Percentiles rank a stretch among this genome's conserved stretches.
phyloP scores from a whole-genome alignment of 208 protist genomes.

The Crithidia mellificae region DNA sequence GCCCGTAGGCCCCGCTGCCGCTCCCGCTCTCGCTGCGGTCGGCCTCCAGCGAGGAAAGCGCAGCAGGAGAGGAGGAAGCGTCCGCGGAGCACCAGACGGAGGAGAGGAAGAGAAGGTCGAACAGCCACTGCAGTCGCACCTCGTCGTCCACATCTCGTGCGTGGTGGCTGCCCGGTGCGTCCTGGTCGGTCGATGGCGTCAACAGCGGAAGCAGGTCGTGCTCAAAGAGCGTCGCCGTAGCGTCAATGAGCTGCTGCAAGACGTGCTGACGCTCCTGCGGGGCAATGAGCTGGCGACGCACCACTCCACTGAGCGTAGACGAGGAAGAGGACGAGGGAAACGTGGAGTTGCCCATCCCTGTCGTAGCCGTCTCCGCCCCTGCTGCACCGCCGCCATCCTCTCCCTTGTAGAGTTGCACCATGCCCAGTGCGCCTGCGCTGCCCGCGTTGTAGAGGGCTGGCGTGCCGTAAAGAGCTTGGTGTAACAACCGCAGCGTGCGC shows the following conservation, averaged over 20 bases:
- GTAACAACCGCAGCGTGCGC: conserved; percentile 11
- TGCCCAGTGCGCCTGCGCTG: too few species aligned
- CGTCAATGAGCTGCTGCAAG: conserved; percentile 2
- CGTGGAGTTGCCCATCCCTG: too few species aligned
- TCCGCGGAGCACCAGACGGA: conserved; percentile 12
- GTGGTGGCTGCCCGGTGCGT: not conserved
- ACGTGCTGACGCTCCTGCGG: conserved; percentile 7
- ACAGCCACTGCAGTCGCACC: conserved; percentile 25
- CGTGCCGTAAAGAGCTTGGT: conserved; percentile 28
- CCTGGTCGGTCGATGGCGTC: not conserved
- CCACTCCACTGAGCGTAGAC: not conserved
- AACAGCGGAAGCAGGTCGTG: conserved; percentile 15
- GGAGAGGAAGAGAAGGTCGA: conserved; percentile 22
- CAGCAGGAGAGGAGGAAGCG: too few species aligned
- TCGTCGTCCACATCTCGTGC: conserved; percentile 12
- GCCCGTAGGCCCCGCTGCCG: too few species aligned
- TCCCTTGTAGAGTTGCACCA: too few species aligned
- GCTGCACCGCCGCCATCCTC: not conserved
- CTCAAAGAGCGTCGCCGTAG: conserved; percentile 21
- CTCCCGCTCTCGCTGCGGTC: too few species aligned
- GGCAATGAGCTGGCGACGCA: conserved; percentile 8
- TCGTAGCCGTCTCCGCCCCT: too few species aligned
- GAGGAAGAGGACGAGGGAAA: too few species aligned
- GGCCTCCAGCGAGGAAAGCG: too few species aligned
- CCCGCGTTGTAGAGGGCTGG: conserved; percentile 3